These are phyloP conservation scores for Suillus luteus DNA, from an alignment of 768 basidiomycete genomes.

Conservation along the genomic window DNA sequence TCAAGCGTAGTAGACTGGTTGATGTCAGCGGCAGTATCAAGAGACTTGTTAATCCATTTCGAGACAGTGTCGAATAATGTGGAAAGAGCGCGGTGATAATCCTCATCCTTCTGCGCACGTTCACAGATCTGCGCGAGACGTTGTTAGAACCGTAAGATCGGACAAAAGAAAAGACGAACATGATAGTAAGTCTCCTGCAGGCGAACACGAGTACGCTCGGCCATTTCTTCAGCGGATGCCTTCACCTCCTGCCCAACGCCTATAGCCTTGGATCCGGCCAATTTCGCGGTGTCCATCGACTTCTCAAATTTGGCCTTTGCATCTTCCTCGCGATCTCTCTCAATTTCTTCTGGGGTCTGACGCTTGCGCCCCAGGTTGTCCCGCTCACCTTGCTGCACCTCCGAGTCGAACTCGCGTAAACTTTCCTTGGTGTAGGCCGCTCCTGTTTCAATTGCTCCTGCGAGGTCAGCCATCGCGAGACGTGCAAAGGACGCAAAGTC, in stretches of 20 bases:
- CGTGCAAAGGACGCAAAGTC: slow-evolving; percentile 70
- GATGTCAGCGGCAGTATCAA: slow-evolving; percentile 50
- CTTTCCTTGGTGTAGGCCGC: slow-evolving; percentile 54
- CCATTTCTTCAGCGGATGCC: slow-evolving; percentile 44
- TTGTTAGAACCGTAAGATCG: background rate
- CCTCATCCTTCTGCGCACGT: slow-evolving; percentile 60
- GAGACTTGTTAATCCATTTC: slow-evolving; percentile 54
- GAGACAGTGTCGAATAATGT: slow-evolving; percentile 59
- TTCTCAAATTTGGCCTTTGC: slow-evolving; percentile 60
- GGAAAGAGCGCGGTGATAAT: slow-evolving; percentile 57
- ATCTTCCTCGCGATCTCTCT: slow-evolving; percentile 44
- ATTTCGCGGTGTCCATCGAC: slow-evolving; percentile 66
- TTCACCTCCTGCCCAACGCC: slow-evolving; percentile 50
- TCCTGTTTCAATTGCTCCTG: slow-evolving; percentile 55
- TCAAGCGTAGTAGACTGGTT: slow-evolving; percentile 49
- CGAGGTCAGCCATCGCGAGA: slow-evolving; percentile 65
- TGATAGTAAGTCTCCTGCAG: slow-evolving; percentile 55
- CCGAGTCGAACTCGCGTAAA: slow-evolving; percentile 55
- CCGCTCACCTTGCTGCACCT: slow-evolving; percentile 61
- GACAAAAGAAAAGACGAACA: slow-evolving; percentile 33
- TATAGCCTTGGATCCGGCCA: slow-evolving; percentile 56
- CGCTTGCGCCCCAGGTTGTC: slow-evolving; percentile 57
- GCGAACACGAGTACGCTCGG: slow-evolving; percentile 42
- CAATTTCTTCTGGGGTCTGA: slow-evolving; percentile 42
- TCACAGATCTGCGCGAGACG: slow-evolving; percentile 53